These are phyloP conservation scores for Venturia oleaginea DNA, from an alignment of 2,329 filamentous ascomycete genomes.

Conservation along the genomic window DNA sequence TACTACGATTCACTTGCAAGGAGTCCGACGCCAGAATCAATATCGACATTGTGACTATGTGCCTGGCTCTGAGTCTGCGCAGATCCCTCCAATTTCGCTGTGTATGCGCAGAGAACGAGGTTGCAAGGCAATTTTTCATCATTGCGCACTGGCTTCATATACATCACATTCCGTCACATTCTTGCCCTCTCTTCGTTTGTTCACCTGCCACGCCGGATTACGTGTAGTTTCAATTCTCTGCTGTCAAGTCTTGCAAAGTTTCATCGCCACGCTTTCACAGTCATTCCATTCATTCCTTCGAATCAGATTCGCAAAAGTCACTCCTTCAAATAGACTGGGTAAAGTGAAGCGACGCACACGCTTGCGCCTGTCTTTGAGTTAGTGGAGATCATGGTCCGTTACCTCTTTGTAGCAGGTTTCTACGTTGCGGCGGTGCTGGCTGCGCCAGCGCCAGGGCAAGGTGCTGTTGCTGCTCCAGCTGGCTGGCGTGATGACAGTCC, in stretches of 20 bases:
- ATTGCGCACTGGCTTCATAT: constrained; percentile 3
- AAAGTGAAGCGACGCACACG: background rate
- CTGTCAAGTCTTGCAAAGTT: background rate
- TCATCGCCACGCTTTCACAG: background rate
- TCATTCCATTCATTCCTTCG: background rate
- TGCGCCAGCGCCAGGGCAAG: constrained; percentile 7
- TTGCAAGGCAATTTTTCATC: background rate
- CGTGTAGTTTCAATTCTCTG: background rate
- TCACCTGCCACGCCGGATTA: background rate
- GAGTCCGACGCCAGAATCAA: background rate
- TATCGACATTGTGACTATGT: background rate
- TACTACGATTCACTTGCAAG: background rate
- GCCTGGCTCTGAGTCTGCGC: background rate
- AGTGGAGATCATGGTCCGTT: background rate
- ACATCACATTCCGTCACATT: background rate
- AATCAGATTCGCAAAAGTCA: background rate
- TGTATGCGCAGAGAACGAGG: background rate
- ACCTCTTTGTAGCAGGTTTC: constrained; percentile 3
- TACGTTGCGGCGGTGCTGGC: constrained; percentile 6
- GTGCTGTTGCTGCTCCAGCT: constrained; percentile 2
- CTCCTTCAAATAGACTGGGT: background rate
- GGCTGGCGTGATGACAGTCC: background rate
- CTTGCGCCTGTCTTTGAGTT: background rate
- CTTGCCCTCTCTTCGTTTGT: background rate
- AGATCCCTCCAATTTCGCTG: constrained; percentile 2